Evolutionary conservation across 2,329 filamentous ascomycete species (phyloP), one percentile per base, ranked within the genome.

Genomic region (Ploettnerulaceae sp.): DNA sequence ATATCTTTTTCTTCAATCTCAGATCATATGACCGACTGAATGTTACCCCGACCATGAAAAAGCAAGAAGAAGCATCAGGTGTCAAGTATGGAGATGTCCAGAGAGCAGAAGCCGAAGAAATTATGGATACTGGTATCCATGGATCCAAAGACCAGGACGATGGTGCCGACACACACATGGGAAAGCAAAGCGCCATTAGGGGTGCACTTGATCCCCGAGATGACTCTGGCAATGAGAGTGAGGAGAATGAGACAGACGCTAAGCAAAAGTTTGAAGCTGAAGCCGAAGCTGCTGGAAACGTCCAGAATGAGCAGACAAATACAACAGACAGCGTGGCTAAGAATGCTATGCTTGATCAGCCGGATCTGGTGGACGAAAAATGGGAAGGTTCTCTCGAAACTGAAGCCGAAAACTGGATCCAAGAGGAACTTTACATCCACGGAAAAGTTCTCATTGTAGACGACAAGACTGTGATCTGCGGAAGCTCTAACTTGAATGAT

Each of bases 351-450:
- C 75, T 85, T 17, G 77, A 77, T 55, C 69, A 81, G 64, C 65
- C 77, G 64, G 70, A 75, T 74, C 67, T 79, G 59, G 75, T 73
- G 3, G 81, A 87, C 7, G 87, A 94, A 65, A 60, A 69, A 1
- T 96, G 89, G 86, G 84, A 90, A 12, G 84, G 86, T 12, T 71
- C 74, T 0, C 70, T 80, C 0, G 78, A 91, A 56, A 77, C 79
- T 1, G 93, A 97, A 65, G 84, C 89, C 47, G 77, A 84, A 44
- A 88, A 94, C 63, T 94, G 93, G 72, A 84, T 97, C 49, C 91
- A 95, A 63, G 93, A 98, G 64, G 91, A 98, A 66, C 77, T 97
- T 2, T 98, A 98, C 64, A 84, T 97, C 37, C 93, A 98, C 65
- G 86, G 82, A 21, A 98, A 97, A 69, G 75, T 96, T 26, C 76